Conservation (phyloP, 345 rosid genomes). For the Reutealis trisperma region DNA sequence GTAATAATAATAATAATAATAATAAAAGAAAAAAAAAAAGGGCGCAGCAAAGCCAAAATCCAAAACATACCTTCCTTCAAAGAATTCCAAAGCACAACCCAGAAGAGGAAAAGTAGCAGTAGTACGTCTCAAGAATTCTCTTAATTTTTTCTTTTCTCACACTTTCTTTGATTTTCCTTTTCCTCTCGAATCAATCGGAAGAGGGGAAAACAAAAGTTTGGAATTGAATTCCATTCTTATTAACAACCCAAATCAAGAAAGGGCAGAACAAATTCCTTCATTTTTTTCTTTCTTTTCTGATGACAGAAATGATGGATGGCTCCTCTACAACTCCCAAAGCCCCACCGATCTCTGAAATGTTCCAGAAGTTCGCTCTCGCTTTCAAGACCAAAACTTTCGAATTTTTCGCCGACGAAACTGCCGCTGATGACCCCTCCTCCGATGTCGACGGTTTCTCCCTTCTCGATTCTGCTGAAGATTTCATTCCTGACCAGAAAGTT, state of each 20-base stretch:
- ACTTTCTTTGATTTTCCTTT: conserved; percentile 5
- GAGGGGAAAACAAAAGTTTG: not conserved
- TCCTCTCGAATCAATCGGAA: not conserved
- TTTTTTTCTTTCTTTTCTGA: not conserved
- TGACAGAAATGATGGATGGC: conserved; percentile 48
- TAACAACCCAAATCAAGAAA: not conserved
- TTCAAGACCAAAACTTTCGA: conserved; percentile 90
- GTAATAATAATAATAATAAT: not conserved
- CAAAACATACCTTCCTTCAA: conserved; percentile 54
- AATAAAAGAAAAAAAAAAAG: not conserved
- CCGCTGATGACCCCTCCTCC: conserved; percentile 15
- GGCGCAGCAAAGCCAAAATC: conserved; percentile 15
- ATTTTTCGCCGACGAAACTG: conserved; percentile 68
- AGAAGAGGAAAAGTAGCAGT: not conserved
- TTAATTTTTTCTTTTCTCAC: not conserved
- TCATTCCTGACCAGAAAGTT: conserved; percentile 90
- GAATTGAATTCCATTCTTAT: conserved; percentile 1
- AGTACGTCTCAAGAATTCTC: conserved; percentile 10
- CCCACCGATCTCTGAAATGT: conserved; percentile 87
- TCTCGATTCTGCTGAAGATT: conserved; percentile 83
- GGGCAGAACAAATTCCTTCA: not conserved
- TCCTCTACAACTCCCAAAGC: conserved; percentile 43
- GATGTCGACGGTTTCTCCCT: conserved; percentile 56
- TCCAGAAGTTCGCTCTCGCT: conserved; percentile 91
- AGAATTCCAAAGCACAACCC: conserved; percentile 52